Conservation (phyloP, 257 asterid species). For the Scutellaria galericulata region DNA sequence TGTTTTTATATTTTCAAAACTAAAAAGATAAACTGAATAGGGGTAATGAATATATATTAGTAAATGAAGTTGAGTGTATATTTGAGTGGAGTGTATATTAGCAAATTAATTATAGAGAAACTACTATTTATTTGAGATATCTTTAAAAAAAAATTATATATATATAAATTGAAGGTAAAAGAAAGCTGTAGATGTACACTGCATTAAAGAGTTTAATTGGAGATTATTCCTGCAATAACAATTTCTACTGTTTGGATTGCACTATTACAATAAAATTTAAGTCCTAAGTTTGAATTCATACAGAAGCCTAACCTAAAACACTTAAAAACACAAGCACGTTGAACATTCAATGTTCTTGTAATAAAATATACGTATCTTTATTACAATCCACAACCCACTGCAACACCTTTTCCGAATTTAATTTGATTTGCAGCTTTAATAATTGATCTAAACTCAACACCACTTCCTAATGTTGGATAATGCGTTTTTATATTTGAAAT, state of each 20-base stretch:
- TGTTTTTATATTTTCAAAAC: no score
- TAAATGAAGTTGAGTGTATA: no score
- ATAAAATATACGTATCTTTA: neutral
- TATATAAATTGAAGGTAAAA: no score
- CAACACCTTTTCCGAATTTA: neutral
- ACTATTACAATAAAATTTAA: neutral
- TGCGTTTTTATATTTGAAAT: neutral
- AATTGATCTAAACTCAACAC: neutral
- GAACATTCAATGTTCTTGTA: conserved; percentile 13
- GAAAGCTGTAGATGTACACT: no score
- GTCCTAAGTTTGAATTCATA: neutral
- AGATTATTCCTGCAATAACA: neutral
- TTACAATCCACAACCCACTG: neutral
- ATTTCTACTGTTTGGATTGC: neutral
- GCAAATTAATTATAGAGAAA: no score
- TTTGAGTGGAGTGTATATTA: no score
- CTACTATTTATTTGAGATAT: no score
- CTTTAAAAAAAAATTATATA: no score
- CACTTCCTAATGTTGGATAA: neutral
- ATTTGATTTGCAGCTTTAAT: conserved; percentile 14
- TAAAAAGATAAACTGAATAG: no score
- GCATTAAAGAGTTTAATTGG: no score
- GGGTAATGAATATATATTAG: no score
- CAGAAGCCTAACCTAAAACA: neutral
- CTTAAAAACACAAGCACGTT: conserved; percentile 16